Conservation (phyloP, 257 asterid genomes). For the Verbascum thapsus region DNA sequence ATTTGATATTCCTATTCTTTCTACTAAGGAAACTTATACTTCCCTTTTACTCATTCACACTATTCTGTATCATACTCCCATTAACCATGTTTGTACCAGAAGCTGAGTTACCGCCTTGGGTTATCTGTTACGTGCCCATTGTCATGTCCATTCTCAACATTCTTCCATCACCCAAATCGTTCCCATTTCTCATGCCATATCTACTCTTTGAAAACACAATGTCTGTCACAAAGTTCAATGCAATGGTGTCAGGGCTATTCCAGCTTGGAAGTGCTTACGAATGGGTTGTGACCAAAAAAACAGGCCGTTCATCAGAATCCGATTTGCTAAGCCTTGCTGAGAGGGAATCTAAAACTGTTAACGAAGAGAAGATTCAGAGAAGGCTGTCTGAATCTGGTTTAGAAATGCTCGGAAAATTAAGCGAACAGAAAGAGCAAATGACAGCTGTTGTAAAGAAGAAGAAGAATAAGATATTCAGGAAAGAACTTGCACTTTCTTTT, state of each 20-base stretch:
- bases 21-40: constrained; percentile 83
- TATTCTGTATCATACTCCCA: constrained; percentile 90
- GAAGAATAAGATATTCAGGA: constrained; percentile 66
- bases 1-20: constrained; percentile 84
- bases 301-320: constrained; percentile 84
- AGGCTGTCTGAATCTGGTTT: constrained; percentile 83
- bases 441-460: constrained; percentile 40
- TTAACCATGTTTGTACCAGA: constrained; percentile 94
- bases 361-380: constrained; percentile 69
- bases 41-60: constrained; percentile 88
- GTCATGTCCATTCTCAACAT: constrained; percentile 78
- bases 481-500: constrained; percentile 82
- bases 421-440: constrained; percentile 43
- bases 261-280: constrained; percentile 90
- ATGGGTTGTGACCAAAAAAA: constrained; percentile 93
- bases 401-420: constrained; percentile 60
- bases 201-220: constrained; percentile 90
- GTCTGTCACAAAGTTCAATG: constrained; percentile 96
- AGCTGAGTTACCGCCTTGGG: constrained; percentile 86
- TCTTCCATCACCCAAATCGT: constrained; percentile 76
- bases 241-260: constrained; percentile 87
- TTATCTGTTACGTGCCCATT: constrained; percentile 87
- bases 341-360: constrained; percentile 49
- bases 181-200: constrained; percentile 96
- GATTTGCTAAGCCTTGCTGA: constrained; percentile 70